Evolutionary conservation across 2,329 filamentous ascomycete species (phyloP).

Genomic region (Fusarium sp.): DNA sequence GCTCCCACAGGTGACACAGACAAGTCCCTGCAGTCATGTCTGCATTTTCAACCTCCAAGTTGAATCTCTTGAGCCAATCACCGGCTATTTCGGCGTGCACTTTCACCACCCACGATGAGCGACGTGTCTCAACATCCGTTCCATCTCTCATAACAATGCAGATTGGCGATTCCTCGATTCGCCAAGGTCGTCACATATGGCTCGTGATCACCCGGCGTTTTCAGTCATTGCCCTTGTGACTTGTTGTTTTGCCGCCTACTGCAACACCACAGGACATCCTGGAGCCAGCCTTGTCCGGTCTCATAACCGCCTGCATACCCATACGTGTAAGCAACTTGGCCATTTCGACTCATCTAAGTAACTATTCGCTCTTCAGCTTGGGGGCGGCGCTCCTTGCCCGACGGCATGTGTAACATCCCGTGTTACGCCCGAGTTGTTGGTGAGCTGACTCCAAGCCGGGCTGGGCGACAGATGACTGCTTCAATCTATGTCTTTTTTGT

Average conservation of each 20-base stretch:
- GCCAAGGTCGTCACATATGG: not conserved
- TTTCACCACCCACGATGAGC: not conserved
- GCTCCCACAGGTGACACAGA: not conserved
- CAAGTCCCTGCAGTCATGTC: not conserved
- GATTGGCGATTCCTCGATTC: not conserved
- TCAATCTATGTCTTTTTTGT: not conserved
- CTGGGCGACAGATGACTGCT: slow-evolving; percentile 16
- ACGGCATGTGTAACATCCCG: slow-evolving; percentile 25
- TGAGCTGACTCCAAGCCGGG: slow-evolving; percentile 7
- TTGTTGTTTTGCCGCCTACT: slow-evolving; percentile 5
- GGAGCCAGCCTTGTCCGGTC: slow-evolving; percentile 5
- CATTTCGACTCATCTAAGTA: slow-evolving; percentile 16
- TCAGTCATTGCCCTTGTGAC: slow-evolving; percentile 23
- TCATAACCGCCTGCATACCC: slow-evolving; percentile 16
- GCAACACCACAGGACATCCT: slow-evolving; percentile 24
- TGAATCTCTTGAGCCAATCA: not conserved
- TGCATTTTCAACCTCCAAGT: not conserved
- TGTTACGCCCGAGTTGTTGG: slow-evolving; percentile 21
- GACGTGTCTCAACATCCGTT: not conserved
- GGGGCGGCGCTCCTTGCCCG: slow-evolving; percentile 8
- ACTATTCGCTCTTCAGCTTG: slow-evolving; percentile 18
- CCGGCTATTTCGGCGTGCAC: not conserved
- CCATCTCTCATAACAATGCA: slow-evolving; percentile 1
- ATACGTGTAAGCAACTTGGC: slow-evolving; percentile 16
- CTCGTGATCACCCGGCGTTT: not conserved